phyloP scores from a whole-genome alignment of 2,329 filamentous ascomycete species.

The Cyphellophora attinorum region DNA sequence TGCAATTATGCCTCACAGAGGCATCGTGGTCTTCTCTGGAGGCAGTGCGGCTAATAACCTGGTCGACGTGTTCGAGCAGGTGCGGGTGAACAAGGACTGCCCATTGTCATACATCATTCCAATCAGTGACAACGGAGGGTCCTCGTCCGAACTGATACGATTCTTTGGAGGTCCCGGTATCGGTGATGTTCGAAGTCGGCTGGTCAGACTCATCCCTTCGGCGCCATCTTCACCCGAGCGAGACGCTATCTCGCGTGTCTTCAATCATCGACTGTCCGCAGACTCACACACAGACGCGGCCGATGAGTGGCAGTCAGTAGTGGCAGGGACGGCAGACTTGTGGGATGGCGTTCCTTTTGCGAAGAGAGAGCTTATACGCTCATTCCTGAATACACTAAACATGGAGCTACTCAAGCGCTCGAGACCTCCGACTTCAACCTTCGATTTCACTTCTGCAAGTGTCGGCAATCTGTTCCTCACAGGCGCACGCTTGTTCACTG shows the following conservation, averaged over 20 bases:
- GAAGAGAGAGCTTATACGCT: slow-evolving; percentile 68
- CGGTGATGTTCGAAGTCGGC: slow-evolving; percentile 68
- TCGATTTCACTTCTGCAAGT: slow-evolving; percentile 67
- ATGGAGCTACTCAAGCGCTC: slow-evolving; percentile 70
- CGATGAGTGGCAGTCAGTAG: slow-evolving; percentile 76
- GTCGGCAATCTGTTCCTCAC: slow-evolving; percentile 74
- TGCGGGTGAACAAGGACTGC: slow-evolving; percentile 56
- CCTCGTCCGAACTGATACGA: slow-evolving; percentile 83
- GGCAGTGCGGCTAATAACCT: slow-evolving; percentile 91
- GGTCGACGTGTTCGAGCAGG: slow-evolving; percentile 73
- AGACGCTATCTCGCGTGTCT: slow-evolving; percentile 67
- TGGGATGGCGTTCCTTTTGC: slow-evolving; percentile 63
- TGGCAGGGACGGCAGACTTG: slow-evolving; percentile 69
- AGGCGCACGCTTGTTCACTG: slow-evolving; percentile 80
- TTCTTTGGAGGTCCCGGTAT: slow-evolving; percentile 89
- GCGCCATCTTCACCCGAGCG: slow-evolving; percentile 51
- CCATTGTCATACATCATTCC: slow-evolving; percentile 79
- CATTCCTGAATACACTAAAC: slow-evolving; percentile 66
- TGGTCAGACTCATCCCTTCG: slow-evolving; percentile 81
- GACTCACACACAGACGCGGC: slow-evolving; percentile 50
- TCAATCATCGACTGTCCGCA: slow-evolving; percentile 73
- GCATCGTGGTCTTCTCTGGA: slow-evolving; percentile 80
- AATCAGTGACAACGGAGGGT: slow-evolving; percentile 92
- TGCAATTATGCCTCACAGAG: too few species aligned
- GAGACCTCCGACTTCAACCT: slow-evolving; percentile 58